These are phyloP conservation scores for Ceratocystis albifundus DNA, from an alignment of 2,329 filamentous ascomycete species.

Conservation along the genomic window DNA sequence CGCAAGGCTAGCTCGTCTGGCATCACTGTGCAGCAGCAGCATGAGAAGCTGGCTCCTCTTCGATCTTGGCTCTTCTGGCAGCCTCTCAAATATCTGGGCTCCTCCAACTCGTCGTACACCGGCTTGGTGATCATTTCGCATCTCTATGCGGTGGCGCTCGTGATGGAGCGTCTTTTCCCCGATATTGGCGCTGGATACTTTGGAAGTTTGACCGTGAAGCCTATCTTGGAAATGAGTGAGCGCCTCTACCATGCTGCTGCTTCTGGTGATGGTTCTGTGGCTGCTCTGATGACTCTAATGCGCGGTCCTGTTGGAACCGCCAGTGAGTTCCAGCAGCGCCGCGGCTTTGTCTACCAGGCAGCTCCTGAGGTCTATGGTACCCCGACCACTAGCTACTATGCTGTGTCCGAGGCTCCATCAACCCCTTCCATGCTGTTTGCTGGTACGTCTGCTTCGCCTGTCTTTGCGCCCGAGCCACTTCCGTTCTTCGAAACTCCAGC, in stretches of 20 bases:
- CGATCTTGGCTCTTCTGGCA: slow-evolving; percentile 95
- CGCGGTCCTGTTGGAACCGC: slow-evolving; percentile 15
- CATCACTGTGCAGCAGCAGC: slow-evolving; percentile 59
- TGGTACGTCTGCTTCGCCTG: slow-evolving; percentile 9
- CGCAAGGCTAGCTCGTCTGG: slow-evolving; percentile 51
- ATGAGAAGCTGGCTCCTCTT: slow-evolving; percentile 77
- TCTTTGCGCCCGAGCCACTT: slow-evolving; percentile 12
- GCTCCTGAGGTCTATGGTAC: slow-evolving; percentile 16
- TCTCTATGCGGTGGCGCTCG: slow-evolving; percentile 78
- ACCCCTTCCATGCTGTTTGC: slow-evolving; percentile 17
- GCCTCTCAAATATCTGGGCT: slow-evolving; percentile 70
- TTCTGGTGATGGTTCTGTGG: background rate
- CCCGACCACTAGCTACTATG: slow-evolving; percentile 18
- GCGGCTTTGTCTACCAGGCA: slow-evolving; percentile 13
- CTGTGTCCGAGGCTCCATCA: slow-evolving; percentile 15
- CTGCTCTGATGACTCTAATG: slow-evolving; percentile 10
- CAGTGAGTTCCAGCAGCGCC: slow-evolving; percentile 19
- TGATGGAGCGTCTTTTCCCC: slow-evolving; percentile 82
- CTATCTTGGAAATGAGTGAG: slow-evolving; percentile 76
- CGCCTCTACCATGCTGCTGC: slow-evolving; percentile 44
- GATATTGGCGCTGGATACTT: slow-evolving; percentile 86
- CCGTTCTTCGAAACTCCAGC: slow-evolving; percentile 14
- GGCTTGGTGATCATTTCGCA: slow-evolving; percentile 77
- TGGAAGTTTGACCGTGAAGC: slow-evolving; percentile 63
- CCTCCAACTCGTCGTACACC: slow-evolving; percentile 61